Conservation (phyloP, 345 rosid species). For the Capsella bursapastoris region DNA sequence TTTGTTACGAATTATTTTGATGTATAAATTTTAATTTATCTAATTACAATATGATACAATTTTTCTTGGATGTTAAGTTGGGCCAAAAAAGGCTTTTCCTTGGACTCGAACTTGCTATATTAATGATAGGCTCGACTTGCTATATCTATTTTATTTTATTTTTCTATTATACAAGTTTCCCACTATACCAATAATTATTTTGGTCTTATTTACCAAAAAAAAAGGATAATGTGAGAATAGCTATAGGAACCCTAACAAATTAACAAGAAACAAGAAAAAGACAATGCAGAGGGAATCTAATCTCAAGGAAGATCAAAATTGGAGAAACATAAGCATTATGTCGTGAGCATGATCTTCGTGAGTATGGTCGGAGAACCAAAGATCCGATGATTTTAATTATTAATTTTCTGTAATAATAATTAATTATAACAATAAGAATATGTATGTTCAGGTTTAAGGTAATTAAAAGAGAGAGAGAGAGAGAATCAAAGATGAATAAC, state of each 20-base stretch:
- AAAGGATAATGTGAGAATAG: background rate
- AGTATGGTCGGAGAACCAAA: slow-evolving; percentile 45
- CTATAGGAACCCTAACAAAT: slow-evolving; percentile 26
- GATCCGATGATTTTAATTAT: slow-evolving; percentile 15
- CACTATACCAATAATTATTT: background rate
- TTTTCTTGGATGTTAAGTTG: too few relatives aligned
- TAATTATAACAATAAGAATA: background rate
- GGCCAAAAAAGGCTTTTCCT: too few relatives aligned
- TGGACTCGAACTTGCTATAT: too few relatives aligned
- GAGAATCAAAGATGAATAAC: slow-evolving; percentile 28
- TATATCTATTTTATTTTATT: background rate
- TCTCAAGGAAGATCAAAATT: slow-evolving; percentile 34
- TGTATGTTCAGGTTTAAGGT: slow-evolving; percentile 23
- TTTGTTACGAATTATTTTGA: too few relatives aligned
- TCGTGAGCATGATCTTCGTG: slow-evolving; percentile 37
- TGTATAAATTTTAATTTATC: too few relatives aligned
- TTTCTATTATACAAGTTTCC: background rate
- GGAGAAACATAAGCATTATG: slow-evolving; percentile 39
- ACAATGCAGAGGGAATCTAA: slow-evolving; percentile 32
- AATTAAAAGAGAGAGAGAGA: slow-evolving; percentile 20
- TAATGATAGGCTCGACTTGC: too few relatives aligned
- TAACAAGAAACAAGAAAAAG: slow-evolving; percentile 31
- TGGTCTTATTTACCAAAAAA: slow-evolving; percentile 2
- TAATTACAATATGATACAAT: too few relatives aligned
- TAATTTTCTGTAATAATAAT: slow-evolving; percentile 21